Percentiles rank a stretch among this genome's conserved stretches.
Evolutionary conservation across 495 filamentous ascomycete species (phyloP).

Genomic region (Podospora tetraspora): DNA sequence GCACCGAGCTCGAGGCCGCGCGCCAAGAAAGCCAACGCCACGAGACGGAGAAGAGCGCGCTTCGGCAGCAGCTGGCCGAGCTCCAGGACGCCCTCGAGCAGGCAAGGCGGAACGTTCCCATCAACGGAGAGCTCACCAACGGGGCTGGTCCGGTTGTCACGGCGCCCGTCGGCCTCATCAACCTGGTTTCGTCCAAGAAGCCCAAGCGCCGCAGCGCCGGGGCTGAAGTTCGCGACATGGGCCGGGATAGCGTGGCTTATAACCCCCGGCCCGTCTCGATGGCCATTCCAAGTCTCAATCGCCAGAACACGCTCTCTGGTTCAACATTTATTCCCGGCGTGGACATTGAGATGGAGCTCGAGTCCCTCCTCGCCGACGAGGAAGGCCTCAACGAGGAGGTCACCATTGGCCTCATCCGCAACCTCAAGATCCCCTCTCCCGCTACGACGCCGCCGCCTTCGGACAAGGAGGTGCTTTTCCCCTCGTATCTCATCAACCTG

Average conservation of each 20-base stretch:
- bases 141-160: constrained; percentile 47
- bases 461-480: constrained; percentile 98
- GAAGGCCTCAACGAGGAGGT: constrained; percentile 95
- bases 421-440: constrained; percentile 89
- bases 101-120: constrained; percentile 59
- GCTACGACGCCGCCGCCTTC: constrained; percentile 78
- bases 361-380: constrained; percentile 89
- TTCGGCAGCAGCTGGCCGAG: constrained; percentile 81
- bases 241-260: constrained; percentile 84
- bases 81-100: constrained; percentile 89
- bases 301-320: constrained; percentile 60
- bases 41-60: constrained; percentile 74
- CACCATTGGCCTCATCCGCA: constrained; percentile 88
- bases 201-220: constrained; percentile 92
- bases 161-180: constrained; percentile 77
- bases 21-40: constrained; percentile 62
- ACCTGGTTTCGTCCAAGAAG: constrained; percentile 94
- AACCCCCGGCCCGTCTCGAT: constrained; percentile 95
- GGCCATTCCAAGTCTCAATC: constrained; percentile 62
- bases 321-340: constrained; percentile 65
- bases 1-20: constrained; percentile 69
- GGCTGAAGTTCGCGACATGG: constrained; percentile 73
- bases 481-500: constrained; percentile 96
- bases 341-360: constrained; percentile 89
- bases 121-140: constrained; percentile 69